A percentile compares a stretch with the other conserved stretches of the same genome.
Conservation (phyloP, 1,284 basidiomycete species). For the Rhodotorula sp. region DNA sequence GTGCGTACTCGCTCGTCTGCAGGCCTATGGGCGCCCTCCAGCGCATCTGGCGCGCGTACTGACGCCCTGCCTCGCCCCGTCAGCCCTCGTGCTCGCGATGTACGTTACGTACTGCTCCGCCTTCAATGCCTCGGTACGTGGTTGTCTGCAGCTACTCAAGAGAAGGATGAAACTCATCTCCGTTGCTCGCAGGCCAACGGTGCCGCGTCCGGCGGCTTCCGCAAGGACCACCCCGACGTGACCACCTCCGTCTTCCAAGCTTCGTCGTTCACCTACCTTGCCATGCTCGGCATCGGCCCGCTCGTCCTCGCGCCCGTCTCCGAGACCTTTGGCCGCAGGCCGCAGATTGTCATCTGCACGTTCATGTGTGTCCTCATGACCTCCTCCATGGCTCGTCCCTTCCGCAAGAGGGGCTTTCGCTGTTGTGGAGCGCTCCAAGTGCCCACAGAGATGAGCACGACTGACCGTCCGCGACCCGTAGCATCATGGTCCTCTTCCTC, state of each 20-base stretch:
- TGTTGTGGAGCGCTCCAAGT: no score
- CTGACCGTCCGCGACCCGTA: neutral
- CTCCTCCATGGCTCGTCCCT: neutral
- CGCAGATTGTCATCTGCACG: conserved; percentile 41
- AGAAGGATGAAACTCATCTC: neutral
- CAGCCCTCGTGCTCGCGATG: conserved; percentile 39
- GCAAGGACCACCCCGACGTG: conserved; percentile 24
- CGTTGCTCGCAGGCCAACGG: conserved; percentile 34
- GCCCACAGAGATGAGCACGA: no score
- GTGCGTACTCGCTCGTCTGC: neutral
- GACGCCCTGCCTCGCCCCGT: no score
- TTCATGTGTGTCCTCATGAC: conserved; percentile 13
- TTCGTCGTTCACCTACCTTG: conserved; percentile 34
- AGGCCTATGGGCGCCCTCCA: neutral
- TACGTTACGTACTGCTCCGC: conserved; percentile 37
- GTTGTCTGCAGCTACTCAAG: no score
- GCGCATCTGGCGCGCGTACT: neutral
- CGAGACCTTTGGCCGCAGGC: conserved; percentile 43
- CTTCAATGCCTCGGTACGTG: conserved; percentile 7
- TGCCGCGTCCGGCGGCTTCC: conserved; percentile 25
- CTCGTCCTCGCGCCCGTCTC: conserved; percentile 31
- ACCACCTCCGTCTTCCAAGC: conserved; percentile 14
- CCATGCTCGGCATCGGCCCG: conserved; percentile 42
- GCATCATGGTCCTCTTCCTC: conserved; percentile 50
- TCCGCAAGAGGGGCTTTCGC: no score